phyloP scores from a whole-genome alignment of 2,329 filamentous ascomycete species.

The Daldinia eschscholtzii region DNA sequence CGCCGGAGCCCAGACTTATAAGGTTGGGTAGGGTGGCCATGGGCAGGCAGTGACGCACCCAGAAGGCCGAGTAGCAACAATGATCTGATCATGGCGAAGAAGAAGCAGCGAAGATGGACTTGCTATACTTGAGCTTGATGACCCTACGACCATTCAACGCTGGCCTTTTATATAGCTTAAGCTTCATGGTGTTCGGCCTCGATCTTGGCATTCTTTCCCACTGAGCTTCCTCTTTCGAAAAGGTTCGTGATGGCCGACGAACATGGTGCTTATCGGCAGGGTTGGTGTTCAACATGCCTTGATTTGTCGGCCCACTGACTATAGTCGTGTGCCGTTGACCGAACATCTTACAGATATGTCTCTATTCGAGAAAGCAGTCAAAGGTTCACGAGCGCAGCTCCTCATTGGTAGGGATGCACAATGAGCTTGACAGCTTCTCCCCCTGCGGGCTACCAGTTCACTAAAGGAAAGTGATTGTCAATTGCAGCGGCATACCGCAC shows the following conservation, averaged over 20 bases:
- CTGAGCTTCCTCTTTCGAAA: slow-evolving; percentile 51
- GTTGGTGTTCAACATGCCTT: slow-evolving; percentile 24
- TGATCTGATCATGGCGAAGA: slow-evolving; percentile 49
- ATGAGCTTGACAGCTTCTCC: slow-evolving; percentile 34
- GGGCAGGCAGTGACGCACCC: slow-evolving; percentile 50
- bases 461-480: slow-evolving; percentile 49
- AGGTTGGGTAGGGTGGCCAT: slow-evolving; percentile 48
- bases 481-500: slow-evolving; percentile 42
- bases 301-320: slow-evolving; percentile 31
- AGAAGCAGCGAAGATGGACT: slow-evolving; percentile 36
- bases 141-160: slow-evolving; percentile 31
- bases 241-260: slow-evolving; percentile 41
- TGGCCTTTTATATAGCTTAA: slow-evolving; percentile 45
- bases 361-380: slow-evolving; percentile 27
- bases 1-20: slow-evolving; percentile 49
- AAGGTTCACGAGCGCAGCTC: slow-evolving; percentile 9
- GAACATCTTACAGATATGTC: slow-evolving; percentile 19
- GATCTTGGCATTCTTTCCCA: slow-evolving; percentile 5
- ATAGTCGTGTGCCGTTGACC: slow-evolving; percentile 38
- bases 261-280: slow-evolving; percentile 41
- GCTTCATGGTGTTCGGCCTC: slow-evolving; percentile 6
- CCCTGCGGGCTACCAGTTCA: slow-evolving; percentile 42
- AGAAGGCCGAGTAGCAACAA: slow-evolving; percentile 52
- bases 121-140: slow-evolving; percentile 39
- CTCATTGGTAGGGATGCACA: slow-evolving; percentile 36